phyloP scores from a whole-genome alignment of 2,329 filamentous ascomycete species.

The Colletotrichum endophyticum region DNA sequence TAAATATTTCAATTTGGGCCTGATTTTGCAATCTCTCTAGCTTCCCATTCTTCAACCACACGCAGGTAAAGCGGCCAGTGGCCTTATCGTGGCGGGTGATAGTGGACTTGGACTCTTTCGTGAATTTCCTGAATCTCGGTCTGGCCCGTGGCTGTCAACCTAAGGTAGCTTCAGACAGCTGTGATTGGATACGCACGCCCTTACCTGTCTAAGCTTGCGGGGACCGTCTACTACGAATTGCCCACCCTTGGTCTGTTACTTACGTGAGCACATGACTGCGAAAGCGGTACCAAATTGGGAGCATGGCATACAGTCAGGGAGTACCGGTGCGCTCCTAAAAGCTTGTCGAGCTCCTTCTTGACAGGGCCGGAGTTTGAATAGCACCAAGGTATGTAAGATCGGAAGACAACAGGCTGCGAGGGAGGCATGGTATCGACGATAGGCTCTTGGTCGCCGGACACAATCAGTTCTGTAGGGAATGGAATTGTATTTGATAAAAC shows the following conservation, averaged over 20 bases:
- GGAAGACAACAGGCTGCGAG: neutral
- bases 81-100: neutral
- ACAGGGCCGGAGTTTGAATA: neutral
- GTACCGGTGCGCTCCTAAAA: neutral
- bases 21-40: neutral
- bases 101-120: neutral
- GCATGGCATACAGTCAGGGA: neutral
- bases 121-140: neutral
- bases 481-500: neutral
- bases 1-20: neutral
- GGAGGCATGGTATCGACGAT: neutral
- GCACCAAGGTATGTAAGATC: neutral
- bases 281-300: neutral
- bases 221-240: neutral
- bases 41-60: neutral
- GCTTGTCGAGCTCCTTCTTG: neutral
- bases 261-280: neutral
- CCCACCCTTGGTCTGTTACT: neutral
- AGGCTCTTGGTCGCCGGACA: neutral
- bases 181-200: neutral
- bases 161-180: neutral
- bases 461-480: neutral
- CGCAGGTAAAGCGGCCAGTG: neutral
- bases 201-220: neutral
- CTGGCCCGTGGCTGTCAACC: neutral